Conservation (phyloP, 2,329 filamentous ascomycete genomes). For the Berkeleyomyces basicola region DNA sequence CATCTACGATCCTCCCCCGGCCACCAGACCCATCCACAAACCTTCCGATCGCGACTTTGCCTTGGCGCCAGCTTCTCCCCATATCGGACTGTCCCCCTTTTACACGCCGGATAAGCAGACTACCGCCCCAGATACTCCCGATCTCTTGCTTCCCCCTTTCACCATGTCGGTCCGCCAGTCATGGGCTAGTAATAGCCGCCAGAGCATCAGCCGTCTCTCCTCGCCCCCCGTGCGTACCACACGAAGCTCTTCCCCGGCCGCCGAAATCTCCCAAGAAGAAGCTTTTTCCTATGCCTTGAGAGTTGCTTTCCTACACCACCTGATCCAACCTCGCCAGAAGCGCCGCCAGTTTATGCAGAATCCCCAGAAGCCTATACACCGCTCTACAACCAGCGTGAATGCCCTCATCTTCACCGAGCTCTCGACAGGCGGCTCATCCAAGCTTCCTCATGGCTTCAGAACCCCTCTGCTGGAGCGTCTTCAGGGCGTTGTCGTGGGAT, state of each 20-base stretch:
- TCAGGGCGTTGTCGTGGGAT: conserved; percentile 63
- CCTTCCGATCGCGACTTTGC: background rate
- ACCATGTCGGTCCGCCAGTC: conserved; percentile 14
- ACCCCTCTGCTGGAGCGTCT: conserved; percentile 50
- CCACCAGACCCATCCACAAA: background rate
- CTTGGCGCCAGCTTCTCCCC: background rate
- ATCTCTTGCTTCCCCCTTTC: background rate
- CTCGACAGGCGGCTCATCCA: conserved; percentile 23
- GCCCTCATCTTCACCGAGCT: conserved; percentile 11
- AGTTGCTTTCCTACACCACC: conserved; percentile 79
- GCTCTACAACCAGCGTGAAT: conserved; percentile 51
- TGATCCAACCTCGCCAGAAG: conserved; percentile 79
- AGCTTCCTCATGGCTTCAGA: conserved; percentile 41
- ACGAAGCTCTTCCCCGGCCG: conserved; percentile 17
- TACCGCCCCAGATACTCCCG: background rate
- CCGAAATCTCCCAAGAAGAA: conserved; percentile 51
- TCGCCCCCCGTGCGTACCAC: conserved; percentile 14
- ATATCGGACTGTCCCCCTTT: background rate
- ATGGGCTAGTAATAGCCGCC: conserved; percentile 9
- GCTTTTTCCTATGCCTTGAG: conserved; percentile 85
- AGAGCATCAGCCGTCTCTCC: conserved; percentile 15
- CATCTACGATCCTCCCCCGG: no score
- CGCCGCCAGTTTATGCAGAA: conserved; percentile 69
- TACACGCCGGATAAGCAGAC: background rate
- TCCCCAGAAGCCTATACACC: conserved; percentile 34